A percentile compares a stretch with the other conserved stretches of the same genome.
Evolutionary conservation across 1,284 basidiomycete genomes (phyloP).

Genomic region (Phellinidium pouzarii): DNA sequence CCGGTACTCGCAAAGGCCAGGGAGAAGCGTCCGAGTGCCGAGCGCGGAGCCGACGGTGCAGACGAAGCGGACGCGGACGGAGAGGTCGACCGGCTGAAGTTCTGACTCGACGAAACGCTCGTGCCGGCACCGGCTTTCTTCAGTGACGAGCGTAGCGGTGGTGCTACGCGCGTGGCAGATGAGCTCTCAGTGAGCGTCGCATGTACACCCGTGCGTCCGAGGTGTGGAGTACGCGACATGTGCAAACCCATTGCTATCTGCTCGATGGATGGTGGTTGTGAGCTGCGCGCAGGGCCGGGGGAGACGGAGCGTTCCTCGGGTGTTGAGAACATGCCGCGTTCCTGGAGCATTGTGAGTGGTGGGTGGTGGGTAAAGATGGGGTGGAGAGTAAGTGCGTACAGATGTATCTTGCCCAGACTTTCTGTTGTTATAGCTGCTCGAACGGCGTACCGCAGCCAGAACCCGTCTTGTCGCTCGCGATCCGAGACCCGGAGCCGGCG

Average conservation of each 20-base stretch:
- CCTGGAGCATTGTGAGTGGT: slow-evolving; percentile 2
- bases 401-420: neutral
- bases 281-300: neutral
- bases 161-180: slow-evolving; percentile 11
- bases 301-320: slow-evolving; percentile 16
- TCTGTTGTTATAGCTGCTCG: slow-evolving; percentile 4
- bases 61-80: slow-evolving; percentile 7
- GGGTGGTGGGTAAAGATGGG: neutral
- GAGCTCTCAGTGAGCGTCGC: slow-evolving; percentile 4
- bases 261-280: slow-evolving; percentile 15
- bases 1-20: neutral
- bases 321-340: slow-evolving; percentile 18
- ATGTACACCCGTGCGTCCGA: slow-evolving; percentile 9
- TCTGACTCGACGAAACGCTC: neutral
- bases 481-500: slow-evolving; percentile 10
- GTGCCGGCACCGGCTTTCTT: slow-evolving; percentile 6
- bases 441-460: slow-evolving; percentile 12
- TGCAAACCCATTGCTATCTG: slow-evolving; percentile 20
- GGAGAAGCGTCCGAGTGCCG: slow-evolving; percentile 10
- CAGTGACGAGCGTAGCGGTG: slow-evolving; percentile 16
- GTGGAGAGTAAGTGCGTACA: slow-evolving; percentile 4
- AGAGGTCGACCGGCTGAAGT: slow-evolving; percentile 13
- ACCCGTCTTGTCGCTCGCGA: slow-evolving; percentile 8
- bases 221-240: slow-evolving; percentile 18
- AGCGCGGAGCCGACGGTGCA: neutral